Percentiles rank a stretch among this genome's conserved stretches.
These are phyloP conservation scores for Colletotrichum caudatum DNA, from an alignment of 2,329 filamentous ascomycete genomes.

Conservation along the genomic window DNA sequence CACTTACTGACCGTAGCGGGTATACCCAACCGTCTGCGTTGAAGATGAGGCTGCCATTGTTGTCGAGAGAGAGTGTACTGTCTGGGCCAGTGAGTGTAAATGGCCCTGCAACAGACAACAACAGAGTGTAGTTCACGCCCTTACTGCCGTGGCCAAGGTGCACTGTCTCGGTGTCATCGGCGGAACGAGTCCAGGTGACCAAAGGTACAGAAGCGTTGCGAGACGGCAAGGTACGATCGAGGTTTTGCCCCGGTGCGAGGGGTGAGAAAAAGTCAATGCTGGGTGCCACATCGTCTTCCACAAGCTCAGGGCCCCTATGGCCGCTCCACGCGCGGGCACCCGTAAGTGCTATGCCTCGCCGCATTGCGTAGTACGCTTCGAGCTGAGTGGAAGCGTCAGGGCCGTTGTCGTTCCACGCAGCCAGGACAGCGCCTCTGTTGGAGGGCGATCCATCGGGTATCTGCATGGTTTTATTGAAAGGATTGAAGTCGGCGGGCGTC, in stretches of 20 bases:
- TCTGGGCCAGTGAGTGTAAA: conserved; percentile 25
- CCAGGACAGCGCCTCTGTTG: conserved; percentile 54
- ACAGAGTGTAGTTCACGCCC: conserved; percentile 59
- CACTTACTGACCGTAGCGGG: conserved; percentile 59
- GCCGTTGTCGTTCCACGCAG: conserved; percentile 63
- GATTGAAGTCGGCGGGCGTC: conserved; percentile 59
- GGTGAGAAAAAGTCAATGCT: conserved; percentile 55
- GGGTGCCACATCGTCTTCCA: conserved; percentile 44
- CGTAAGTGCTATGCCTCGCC: conserved; percentile 57
- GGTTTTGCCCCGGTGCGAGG: conserved; percentile 57
- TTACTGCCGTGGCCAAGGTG: conserved; percentile 54
- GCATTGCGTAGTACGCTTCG: conserved; percentile 61
- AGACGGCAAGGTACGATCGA: conserved; percentile 52
- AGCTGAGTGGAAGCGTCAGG: conserved; percentile 61
- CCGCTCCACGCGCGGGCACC: conserved; percentile 57
- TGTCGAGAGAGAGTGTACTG: not conserved
- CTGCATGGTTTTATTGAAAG: conserved; percentile 55
- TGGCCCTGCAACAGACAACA: conserved; percentile 45
- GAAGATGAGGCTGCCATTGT: conserved; percentile 1
- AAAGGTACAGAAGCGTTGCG: conserved; percentile 42
- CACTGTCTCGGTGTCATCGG: conserved; percentile 22
- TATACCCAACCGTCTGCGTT: conserved; percentile 55
- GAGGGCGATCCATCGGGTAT: conserved; percentile 47
- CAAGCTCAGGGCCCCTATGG: conserved; percentile 50
- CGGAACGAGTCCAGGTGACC: conserved; percentile 49